Evolutionary conservation across 1,284 basidiomycete genomes (phyloP).

Genomic region (Phellinidium pouzarii): DNA sequence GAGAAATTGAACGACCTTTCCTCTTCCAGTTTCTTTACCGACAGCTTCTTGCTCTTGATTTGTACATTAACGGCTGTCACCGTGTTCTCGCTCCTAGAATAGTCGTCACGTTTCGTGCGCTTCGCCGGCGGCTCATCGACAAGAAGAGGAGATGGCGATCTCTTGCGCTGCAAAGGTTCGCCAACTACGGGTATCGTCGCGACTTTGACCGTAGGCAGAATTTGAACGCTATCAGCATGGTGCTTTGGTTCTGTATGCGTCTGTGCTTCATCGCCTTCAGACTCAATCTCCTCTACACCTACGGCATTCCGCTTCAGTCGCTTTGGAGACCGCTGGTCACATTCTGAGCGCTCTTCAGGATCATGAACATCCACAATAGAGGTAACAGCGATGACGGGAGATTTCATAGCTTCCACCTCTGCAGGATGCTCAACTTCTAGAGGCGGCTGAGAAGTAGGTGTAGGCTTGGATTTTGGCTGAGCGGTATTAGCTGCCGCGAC

Average conservation of each 20-base stretch:
- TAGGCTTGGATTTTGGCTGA: conserved; percentile 1
- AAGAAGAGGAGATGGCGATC: conserved; percentile 9
- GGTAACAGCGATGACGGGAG: conserved; percentile 16
- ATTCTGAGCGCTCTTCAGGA: conserved; percentile 20
- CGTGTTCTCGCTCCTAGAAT: not conserved
- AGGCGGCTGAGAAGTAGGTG: not conserved
- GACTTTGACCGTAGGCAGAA: conserved; percentile 1
- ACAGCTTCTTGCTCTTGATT: conserved; percentile 19
- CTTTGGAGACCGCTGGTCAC: conserved; percentile 23
- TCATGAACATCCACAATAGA: conserved; percentile 33
- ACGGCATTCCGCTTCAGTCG: conserved; percentile 26
- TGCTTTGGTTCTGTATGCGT: not conserved
- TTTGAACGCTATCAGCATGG: conserved; percentile 1
- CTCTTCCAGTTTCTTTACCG: conserved; percentile 26
- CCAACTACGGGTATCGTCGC: not conserved
- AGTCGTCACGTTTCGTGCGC: conserved; percentile 6
- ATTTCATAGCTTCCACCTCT: not conserved
- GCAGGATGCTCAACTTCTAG: not conserved
- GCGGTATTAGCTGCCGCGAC: not conserved
- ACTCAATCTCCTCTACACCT: conserved; percentile 34
- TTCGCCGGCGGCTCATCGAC: conserved; percentile 13
- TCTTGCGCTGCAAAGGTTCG: not conserved
- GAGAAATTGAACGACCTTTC: conserved; percentile 24
- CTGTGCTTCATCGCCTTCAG: conserved; percentile 35
- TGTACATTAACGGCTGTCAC: conserved; percentile 17